Evolutionary conservation across 805 yeast species (phyloP).

Genomic region (Nakazawaea sp.): DNA sequence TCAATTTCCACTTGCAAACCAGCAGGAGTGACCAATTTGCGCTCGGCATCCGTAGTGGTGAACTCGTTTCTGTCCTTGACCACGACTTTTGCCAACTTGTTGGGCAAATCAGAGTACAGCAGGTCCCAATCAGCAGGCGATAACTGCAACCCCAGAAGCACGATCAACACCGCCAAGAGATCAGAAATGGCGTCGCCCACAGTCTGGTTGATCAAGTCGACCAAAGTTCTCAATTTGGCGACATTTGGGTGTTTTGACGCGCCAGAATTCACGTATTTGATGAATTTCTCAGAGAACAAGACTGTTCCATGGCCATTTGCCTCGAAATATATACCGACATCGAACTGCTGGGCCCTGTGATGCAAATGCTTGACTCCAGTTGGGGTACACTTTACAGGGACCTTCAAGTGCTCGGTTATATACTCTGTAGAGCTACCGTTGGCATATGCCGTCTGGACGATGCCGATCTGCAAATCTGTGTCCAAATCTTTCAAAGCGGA

Average conservation of each 20-base stretch:
- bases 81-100: conserved; percentile 69
- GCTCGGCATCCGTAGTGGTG: conserved; percentile 86
- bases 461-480: conserved; percentile 53
- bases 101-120: conserved; percentile 81
- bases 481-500: conserved; percentile 37
- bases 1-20: conserved; percentile 78
- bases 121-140: conserved; percentile 68
- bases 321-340: conserved; percentile 91
- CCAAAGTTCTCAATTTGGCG: conserved; percentile 49
- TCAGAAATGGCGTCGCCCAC: conserved; percentile 99
- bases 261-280: conserved; percentile 32
- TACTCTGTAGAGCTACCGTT: conserved; percentile 86
- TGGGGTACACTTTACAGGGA: conserved; percentile 84
- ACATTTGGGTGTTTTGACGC: conserved; percentile 44
- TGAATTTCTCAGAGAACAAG: conserved; percentile 54
- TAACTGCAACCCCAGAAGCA: conserved; percentile 49
- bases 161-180: conserved; percentile 66
- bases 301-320: conserved; percentile 99
- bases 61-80: conserved; percentile 79
- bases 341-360: conserved; percentile 81
- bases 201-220: conserved; percentile 82
- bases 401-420: conserved; percentile 47
- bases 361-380: conserved; percentile 97
- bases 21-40: conserved; percentile 66
- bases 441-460: conserved; percentile 97